These are phyloP conservation scores for Lachnellula subtilissima DNA, from an alignment of 2,329 filamentous ascomycete genomes.

Conservation along the genomic window DNA sequence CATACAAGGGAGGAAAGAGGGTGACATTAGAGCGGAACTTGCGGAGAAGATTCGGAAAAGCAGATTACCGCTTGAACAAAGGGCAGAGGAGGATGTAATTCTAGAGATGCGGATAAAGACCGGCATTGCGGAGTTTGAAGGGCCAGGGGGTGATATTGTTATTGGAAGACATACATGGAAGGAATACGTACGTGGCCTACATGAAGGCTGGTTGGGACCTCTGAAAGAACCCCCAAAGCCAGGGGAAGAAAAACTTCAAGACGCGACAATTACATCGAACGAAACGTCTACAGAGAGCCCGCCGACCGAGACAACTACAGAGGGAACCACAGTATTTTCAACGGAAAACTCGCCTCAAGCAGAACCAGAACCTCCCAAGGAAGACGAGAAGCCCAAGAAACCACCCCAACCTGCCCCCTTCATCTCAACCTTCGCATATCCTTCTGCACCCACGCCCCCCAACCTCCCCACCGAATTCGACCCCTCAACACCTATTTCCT, in stretches of 20 bases:
- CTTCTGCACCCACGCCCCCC: slow-evolving; percentile 57
- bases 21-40: slow-evolving; percentile 82
- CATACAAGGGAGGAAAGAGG: slow-evolving; percentile 83
- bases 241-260: slow-evolving; percentile 21
- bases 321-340: slow-evolving; percentile 25
- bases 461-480: slow-evolving; percentile 66
- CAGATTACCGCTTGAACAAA: slow-evolving; percentile 42
- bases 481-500: slow-evolving; percentile 66
- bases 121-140: slow-evolving; percentile 66
- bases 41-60: slow-evolving; percentile 79
- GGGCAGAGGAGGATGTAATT: slow-evolving; percentile 48
- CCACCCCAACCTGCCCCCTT: slow-evolving; percentile 66
- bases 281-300: slow-evolving; percentile 19
- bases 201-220: slow-evolving; percentile 94
- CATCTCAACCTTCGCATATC: slow-evolving; percentile 69
- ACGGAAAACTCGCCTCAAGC: slow-evolving; percentile 13
- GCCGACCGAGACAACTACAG: background rate
- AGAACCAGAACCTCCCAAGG: slow-evolving; percentile 12
- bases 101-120: slow-evolving; percentile 59
- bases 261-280: slow-evolving; percentile 5
- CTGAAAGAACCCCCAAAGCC: slow-evolving; percentile 55
- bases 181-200: slow-evolving; percentile 87
- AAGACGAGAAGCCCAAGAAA: slow-evolving; percentile 51
- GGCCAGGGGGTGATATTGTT: slow-evolving; percentile 76
- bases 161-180: slow-evolving; percentile 95